Conservation (phyloP, 345 rosid species). For the Euphorbia lathyris region DNA sequence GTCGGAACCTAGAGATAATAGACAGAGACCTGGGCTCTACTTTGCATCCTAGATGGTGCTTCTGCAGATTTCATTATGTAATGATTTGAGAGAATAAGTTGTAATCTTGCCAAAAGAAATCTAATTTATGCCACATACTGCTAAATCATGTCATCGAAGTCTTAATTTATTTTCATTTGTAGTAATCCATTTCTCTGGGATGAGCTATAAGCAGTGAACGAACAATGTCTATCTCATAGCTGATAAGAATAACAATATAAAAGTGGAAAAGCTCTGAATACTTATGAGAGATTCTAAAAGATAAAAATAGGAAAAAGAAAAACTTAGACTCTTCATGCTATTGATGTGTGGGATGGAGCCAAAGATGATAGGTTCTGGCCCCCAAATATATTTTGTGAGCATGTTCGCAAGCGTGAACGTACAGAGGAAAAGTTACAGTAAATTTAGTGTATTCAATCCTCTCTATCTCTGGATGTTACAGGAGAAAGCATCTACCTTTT, state of each 20-base stretch:
- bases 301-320: background rate
- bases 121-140: background rate
- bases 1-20: background rate
- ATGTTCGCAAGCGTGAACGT: background rate
- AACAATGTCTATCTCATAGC: too few relatives aligned
- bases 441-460: background rate
- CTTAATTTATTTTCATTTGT: background rate
- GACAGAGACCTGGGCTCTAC: background rate
- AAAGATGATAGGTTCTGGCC: background rate
- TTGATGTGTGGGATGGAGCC: background rate
- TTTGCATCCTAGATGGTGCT: background rate
- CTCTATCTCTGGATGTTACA: background rate
- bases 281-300: background rate
- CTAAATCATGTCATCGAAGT: background rate
- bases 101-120: background rate
- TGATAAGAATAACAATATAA: too few relatives aligned
- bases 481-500: background rate
- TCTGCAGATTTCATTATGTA: background rate
- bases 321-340: background rate
- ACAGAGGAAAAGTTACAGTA: background rate
- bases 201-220: background rate
- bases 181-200: background rate
- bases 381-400: background rate
- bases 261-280: background rate
- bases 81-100: background rate